phyloP scores from a whole-genome alignment of 495 filamentous ascomycete species.

The Geoglossum glabrum region DNA sequence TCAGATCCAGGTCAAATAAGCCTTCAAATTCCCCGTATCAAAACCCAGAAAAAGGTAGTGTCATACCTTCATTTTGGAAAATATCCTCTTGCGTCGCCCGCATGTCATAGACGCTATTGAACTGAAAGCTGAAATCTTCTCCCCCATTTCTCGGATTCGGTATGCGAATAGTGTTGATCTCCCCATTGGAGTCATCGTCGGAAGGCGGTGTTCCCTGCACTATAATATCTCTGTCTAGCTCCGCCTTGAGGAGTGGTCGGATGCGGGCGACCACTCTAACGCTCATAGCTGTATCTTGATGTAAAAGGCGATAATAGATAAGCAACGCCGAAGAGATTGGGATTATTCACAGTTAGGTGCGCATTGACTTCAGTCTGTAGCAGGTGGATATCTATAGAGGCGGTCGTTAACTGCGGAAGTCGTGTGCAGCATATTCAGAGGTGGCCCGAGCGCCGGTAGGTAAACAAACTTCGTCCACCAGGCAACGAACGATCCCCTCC shows the following conservation, averaged over 20 bases:
- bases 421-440: no score
- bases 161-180: slow-evolving; percentile 56
- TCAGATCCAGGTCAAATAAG: slow-evolving; percentile 22
- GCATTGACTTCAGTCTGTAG: not conserved
- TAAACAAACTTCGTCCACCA: not conserved
- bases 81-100: slow-evolving; percentile 62
- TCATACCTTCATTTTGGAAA: slow-evolving; percentile 71
- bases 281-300: slow-evolving; percentile 24
- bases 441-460: not conserved
- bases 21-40: not conserved
- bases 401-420: no score
- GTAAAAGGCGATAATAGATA: not conserved
- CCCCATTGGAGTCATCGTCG: slow-evolving; percentile 28
- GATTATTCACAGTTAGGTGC: no score
- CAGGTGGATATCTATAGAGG: no score
- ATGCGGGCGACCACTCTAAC: slow-evolving; percentile 81
- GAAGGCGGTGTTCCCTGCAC: slow-evolving; percentile 31
- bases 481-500: not conserved
- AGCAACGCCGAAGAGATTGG: not conserved
- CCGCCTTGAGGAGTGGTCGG: slow-evolving; percentile 65
- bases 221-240: slow-evolving; percentile 68
- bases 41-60: not conserved
- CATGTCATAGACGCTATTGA: slow-evolving; percentile 81
- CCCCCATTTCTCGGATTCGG: slow-evolving; percentile 84
- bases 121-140: slow-evolving; percentile 84